phyloP scores from a whole-genome alignment of 441 rosid species.

The Erysimum pusillum region DNA sequence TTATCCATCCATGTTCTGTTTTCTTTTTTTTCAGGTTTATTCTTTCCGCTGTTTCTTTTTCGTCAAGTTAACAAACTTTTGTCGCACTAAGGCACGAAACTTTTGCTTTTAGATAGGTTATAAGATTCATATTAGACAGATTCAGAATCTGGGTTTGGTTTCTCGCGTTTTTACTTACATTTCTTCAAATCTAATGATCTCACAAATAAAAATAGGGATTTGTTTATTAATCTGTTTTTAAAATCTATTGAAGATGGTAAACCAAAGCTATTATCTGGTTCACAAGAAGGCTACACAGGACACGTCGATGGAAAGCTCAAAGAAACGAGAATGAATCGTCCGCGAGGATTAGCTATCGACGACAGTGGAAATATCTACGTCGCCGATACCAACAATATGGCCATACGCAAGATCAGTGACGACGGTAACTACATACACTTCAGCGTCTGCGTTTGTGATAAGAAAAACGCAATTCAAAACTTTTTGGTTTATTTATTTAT shows the following conservation, averaged over 20 bases:
- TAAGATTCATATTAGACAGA: conserved; percentile 1
- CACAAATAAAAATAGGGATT: not conserved
- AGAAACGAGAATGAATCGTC: conserved; percentile 90
- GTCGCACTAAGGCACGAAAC: not conserved
- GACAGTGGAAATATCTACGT: conserved; percentile 91
- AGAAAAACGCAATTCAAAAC: not conserved
- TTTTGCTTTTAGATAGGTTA: conserved; percentile 16
- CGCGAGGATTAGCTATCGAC: conserved; percentile 84
- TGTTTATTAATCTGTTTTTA: not conserved
- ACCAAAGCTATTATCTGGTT: conserved; percentile 88
- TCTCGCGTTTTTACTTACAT: not conserved
- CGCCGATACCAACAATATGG: conserved; percentile 94
- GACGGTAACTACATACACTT: conserved; percentile 56
- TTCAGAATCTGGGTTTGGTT: conserved; percentile 8
- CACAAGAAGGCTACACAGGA: conserved; percentile 84
- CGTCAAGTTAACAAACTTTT: conserved; percentile 44
- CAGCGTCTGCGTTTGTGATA: not conserved
- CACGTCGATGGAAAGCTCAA: conserved; percentile 86
- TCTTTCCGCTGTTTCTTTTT: conserved; percentile 41
- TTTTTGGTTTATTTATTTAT: conserved; percentile 14
- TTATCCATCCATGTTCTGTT: conserved; percentile 32
- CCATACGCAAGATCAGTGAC: conserved; percentile 92
- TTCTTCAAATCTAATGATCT: not conserved
- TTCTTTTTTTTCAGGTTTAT: conserved; percentile 37
- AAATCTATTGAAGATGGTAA: conserved; percentile 69